These are phyloP conservation scores for Rheum nobile DNA, from an alignment of 148 eudicot species.

Conservation along the genomic window DNA sequence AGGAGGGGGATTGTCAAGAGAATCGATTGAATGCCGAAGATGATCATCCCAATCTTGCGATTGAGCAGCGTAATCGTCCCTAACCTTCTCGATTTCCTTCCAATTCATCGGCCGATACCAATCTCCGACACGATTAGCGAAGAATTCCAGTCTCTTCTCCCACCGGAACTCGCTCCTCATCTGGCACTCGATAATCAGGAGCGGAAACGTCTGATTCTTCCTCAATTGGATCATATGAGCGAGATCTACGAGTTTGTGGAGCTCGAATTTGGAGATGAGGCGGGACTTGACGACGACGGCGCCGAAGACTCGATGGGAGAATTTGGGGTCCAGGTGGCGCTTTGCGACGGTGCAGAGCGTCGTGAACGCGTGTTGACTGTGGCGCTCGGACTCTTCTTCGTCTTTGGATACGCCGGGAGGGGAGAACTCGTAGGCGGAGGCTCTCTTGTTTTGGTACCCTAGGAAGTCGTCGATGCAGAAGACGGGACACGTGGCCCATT, in stretches of 20 bases:
- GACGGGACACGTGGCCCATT: neutral
- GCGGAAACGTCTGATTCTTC: neutral
- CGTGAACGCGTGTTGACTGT: neutral
- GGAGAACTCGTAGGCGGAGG: neutral
- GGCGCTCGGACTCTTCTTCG: neutral
- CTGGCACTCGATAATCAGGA: neutral
- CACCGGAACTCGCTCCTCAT: neutral
- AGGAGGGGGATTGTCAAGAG: neutral
- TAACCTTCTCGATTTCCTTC: neutral
- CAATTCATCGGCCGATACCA: neutral
- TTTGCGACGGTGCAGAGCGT: neutral
- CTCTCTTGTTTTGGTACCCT: neutral
- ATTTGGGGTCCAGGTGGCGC: neutral
- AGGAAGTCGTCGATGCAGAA: neutral
- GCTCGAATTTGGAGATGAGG: neutral
- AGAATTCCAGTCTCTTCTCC: neutral
- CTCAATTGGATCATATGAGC: neutral
- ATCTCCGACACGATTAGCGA: neutral
- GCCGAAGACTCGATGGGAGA: neutral
- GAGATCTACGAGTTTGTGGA: neutral
- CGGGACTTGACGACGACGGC: neutral
- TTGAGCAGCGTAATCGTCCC: neutral
- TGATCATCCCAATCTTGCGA: neutral
- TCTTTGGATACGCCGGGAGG: neutral
- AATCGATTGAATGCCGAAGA: neutral